Percentiles rank a stretch among this genome's conserved stretches.
These are phyloP conservation scores for Phytophthora palmivora DNA, from an alignment of 352 stramenopile species.

Conservation along the genomic window DNA sequence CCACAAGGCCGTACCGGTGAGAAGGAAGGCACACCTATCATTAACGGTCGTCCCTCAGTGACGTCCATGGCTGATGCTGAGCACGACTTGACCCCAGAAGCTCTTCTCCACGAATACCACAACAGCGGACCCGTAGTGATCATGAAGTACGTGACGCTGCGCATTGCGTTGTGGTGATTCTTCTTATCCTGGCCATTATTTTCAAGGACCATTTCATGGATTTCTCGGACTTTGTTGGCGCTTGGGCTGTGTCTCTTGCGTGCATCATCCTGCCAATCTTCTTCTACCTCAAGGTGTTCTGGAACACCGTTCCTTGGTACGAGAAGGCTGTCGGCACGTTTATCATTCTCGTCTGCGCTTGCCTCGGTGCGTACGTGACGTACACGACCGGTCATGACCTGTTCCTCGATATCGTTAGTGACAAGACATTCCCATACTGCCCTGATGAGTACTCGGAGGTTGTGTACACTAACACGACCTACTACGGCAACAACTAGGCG, in stretches of 20 bases:
- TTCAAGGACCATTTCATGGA: conserved; percentile 71
- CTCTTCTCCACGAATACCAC: conserved; percentile 41
- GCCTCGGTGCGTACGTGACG: conserved; percentile 49
- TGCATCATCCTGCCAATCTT: conserved; percentile 71
- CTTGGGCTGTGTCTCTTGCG: conserved; percentile 55
- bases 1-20: conserved; percentile 20
- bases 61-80: conserved; percentile 42
- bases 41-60: conserved; percentile 25
- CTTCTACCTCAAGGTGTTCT: conserved; percentile 76
- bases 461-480: conserved; percentile 52
- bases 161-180: conserved; percentile 48
- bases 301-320: conserved; percentile 44
- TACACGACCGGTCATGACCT: conserved; percentile 42
- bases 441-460: conserved; percentile 45
- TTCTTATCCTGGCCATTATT: conserved; percentile 49
- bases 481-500: conserved; percentile 48
- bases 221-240: conserved; percentile 67
- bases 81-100: conserved; percentile 36
- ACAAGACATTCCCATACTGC: conserved; percentile 61
- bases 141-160: conserved; percentile 45
- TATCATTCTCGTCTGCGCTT: conserved; percentile 40
- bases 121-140: conserved; percentile 39
- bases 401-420: conserved; percentile 35
- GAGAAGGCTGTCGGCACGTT: conserved; percentile 39
- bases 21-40: conserved; percentile 18